These are phyloP conservation scores for Penicillium sumatraense DNA, from an alignment of 2,329 filamentous ascomycete genomes.

Conservation along the genomic window DNA sequence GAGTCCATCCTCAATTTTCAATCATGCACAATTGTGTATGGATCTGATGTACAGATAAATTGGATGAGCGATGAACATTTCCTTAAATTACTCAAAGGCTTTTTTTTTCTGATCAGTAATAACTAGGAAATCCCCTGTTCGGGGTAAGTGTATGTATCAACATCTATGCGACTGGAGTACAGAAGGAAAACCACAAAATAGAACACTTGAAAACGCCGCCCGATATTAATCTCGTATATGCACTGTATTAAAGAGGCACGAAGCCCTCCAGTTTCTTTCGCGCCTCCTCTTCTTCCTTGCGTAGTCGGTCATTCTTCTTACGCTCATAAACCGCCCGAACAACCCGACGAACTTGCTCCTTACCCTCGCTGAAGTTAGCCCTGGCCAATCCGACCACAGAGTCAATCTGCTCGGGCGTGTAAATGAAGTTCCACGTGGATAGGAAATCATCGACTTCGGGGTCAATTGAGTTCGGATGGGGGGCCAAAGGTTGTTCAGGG, in stretches of 20 bases:
- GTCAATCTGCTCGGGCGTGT: constrained; percentile 88
- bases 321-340: constrained; percentile 90
- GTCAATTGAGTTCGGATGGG: constrained; percentile 72
- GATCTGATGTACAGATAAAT: no score
- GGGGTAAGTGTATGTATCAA: neutral
- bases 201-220: neutral
- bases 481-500: constrained; percentile 25
- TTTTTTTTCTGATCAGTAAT: no score
- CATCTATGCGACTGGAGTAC: constrained; percentile 4
- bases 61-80: no score
- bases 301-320: constrained; percentile 67
- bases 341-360: constrained; percentile 75
- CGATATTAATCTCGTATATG: neutral
- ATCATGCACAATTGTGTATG: no score
- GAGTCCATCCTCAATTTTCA: no score
- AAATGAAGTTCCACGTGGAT: constrained; percentile 98
- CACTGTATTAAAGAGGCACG: constrained; percentile 31
- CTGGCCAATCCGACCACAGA: constrained; percentile 78
- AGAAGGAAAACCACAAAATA: neutral
- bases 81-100: no score
- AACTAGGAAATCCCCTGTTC: neutral
- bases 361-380: constrained; percentile 85
- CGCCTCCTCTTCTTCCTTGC: constrained; percentile 32
- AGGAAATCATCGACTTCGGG: constrained; percentile 83
- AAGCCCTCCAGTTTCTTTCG: constrained; percentile 36